These are phyloP conservation scores for Taxillus chinensis DNA, from an alignment of 164 flowering plant genomes.

Conservation along the genomic window DNA sequence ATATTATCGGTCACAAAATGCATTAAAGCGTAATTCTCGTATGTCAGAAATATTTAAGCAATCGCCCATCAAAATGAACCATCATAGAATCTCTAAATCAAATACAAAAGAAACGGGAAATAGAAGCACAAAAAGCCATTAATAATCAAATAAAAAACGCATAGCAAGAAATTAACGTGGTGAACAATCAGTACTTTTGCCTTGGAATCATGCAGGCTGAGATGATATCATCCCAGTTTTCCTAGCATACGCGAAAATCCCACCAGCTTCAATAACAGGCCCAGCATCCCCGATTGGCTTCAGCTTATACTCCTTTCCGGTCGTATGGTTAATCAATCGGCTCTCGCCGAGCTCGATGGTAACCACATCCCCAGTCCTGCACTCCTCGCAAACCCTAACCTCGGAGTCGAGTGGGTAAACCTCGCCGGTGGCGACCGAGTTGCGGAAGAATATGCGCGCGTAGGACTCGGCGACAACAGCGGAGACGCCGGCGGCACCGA, in stretches of 20 bases:
- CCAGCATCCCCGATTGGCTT: slow-evolving; percentile 97
- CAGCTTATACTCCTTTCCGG: slow-evolving; percentile 74
- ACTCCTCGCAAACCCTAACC: slow-evolving; percentile 74
- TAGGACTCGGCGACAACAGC: slow-evolving; percentile 95
- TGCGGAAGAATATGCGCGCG: slow-evolving; percentile 89
- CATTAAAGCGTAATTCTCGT: no score
- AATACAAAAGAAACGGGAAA: no score
- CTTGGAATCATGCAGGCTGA: slow-evolving; percentile 9
- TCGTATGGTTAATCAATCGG: slow-evolving; percentile 67
- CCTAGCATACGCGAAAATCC: slow-evolving; percentile 90
- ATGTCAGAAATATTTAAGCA: no score
- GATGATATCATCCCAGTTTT: slow-evolving; percentile 84
- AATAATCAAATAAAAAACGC: no score
- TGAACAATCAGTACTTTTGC: background rate
- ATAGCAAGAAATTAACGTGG: no score
- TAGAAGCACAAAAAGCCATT: no score
- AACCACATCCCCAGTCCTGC: slow-evolving; percentile 74
- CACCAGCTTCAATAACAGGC: slow-evolving; percentile 94
- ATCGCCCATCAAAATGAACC: no score
- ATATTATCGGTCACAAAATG: no score
- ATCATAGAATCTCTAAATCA: no score
- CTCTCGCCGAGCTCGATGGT: slow-evolving; percentile 63
- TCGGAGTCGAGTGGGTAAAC: slow-evolving; percentile 86
- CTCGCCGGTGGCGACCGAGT: slow-evolving; percentile 91
- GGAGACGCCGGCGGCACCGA: slow-evolving; percentile 74